These are phyloP conservation scores for Stachybotrys echinatus DNA, from an alignment of 2,329 filamentous ascomycete genomes.

Conservation along the genomic window DNA sequence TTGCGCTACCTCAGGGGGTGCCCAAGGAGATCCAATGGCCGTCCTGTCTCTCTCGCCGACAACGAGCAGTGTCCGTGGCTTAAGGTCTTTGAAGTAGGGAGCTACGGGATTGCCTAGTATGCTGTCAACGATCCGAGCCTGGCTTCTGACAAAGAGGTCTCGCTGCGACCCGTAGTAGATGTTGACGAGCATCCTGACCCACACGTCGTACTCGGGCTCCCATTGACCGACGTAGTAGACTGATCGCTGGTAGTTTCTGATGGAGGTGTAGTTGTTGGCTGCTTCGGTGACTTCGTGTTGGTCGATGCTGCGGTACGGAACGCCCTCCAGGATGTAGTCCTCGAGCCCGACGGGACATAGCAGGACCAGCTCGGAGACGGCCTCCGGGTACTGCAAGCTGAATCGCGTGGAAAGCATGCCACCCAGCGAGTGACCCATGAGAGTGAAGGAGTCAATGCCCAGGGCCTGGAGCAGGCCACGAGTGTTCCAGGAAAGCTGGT, in stretches of 20 bases:
- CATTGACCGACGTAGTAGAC: conserved; percentile 45
- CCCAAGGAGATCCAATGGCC: conserved; percentile 49
- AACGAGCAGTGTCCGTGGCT: conserved; percentile 40
- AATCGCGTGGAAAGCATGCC: conserved; percentile 49
- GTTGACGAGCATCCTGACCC: conserved; percentile 49
- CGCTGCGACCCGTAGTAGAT: conserved; percentile 42
- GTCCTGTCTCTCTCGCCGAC: conserved; percentile 48
- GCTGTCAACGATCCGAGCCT: conserved; percentile 48
- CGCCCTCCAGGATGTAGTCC: conserved; percentile 44
- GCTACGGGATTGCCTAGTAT: conserved; percentile 47
- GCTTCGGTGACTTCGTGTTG: conserved; percentile 29
- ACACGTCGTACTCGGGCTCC: conserved; percentile 44
- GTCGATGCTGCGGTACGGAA: conserved; percentile 40
- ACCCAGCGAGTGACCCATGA: conserved; percentile 51
- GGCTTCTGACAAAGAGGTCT: conserved; percentile 36
- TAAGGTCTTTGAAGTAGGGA: conserved; percentile 42
- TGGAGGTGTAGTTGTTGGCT: conserved; percentile 35
- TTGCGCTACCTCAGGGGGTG: conserved; percentile 34
- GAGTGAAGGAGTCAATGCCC: conserved; percentile 33
- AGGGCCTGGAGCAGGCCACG: conserved; percentile 39
- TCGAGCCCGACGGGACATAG: conserved; percentile 49
- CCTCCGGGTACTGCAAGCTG: conserved; percentile 42
- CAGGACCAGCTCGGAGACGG: conserved; percentile 37
- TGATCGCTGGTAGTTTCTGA: conserved; percentile 39
- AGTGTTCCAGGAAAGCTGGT: conserved; percentile 47